Evolutionary conservation across 2,329 filamentous ascomycete genomes (phyloP), one percentile per base, ranked within the genome.

Genomic region (Penicillium capsulatum): DNA sequence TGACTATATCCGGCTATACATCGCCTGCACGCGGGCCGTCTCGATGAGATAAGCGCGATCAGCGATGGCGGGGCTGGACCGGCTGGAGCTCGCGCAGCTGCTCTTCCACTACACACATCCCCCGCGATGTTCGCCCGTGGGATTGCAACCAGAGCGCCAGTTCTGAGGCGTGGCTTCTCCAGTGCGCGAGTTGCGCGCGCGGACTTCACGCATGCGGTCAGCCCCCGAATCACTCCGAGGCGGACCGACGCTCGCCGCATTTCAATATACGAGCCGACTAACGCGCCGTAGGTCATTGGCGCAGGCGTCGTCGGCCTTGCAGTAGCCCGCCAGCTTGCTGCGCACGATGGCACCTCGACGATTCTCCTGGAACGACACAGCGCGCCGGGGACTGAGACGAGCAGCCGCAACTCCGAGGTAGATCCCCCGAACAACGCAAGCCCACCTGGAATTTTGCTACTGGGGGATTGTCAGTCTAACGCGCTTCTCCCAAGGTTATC

Each of bases 331-430:
- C 75, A 82, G 47, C 75, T 95, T 16, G 80, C 88, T 38, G 65
- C 67, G 42, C 70, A 74, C 43, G 71, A 79, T 20, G 70, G 73
- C 14, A 74, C 75, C 4, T 79, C 78, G 2, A 91, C 86, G 0
- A 74, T 95, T 9, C 72, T 95, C 38, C 79, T 96, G 2, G 90
- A 96, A 66, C 80, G 85, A 17, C 86, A 95, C 70, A 66, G 73
- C 15, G 73, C 76, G 35, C 74, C 86, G 17, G 90, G 90, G 34
- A 91, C 81, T 17, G 90, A 96, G 69, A 95, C 89, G 0, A 90
- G 84, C 47, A 86, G 84, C 50, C 82, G 90, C 52, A 96, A 95
- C 70, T 91, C 85, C 59, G 90, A 97, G 76, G 79, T 80, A 57
- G 41, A 49, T 34, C 14, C 20, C 20, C 26, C 26, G 26, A 11